Evolutionary conservation across 306 rosid genomes (phyloP), one percentile per base, ranked within the genome.

Genomic region (Quercus berberidifolia): DNA sequence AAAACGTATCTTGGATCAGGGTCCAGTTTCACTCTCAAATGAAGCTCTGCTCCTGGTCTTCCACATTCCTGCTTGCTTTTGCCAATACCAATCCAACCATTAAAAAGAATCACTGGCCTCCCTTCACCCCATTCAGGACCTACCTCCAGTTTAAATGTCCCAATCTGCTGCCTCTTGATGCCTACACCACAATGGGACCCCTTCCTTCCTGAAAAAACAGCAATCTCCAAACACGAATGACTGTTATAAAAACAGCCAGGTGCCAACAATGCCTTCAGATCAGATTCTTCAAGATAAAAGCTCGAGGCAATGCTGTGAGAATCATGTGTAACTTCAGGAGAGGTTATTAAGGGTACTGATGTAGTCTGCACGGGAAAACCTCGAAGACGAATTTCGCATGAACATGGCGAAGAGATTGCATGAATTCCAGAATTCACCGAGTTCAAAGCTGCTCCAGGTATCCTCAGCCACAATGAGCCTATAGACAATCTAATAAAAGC

Each of bases 1-100:
- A 94, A 93, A 10, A 94, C 88, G 62, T 92, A 94, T 92, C 98
- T 85, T 19, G 97, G 98, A 84, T 94, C 98, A 65, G 98, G 96
- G 81, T 94, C 97, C 31, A 92, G 79, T 82, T 91, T 92, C 51
- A 94, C 90, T 85, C 88, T 94, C 83, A 92, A 82, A 83, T 94
- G 98, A 80, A 94, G 90, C 89, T 94, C 97, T 0, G 85, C 87
- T 75, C 87, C 90, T 1, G 85, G 82, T 74, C 87, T 92, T 83
- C 90, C 92, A 60, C 54, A 77, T 64, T 89, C 97, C 59, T 75
- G 87, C 82, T 90, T 94, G 82, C 80, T 89, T 86, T 89, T 92
- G 60, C 98, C 91, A 54, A 94, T 89, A 43, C 91, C 87, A 73
- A 80, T 89, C 98, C 98, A 94, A 52, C 98, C 98, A 73, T 82